phyloP scores from a whole-genome alignment of 2,329 filamentous ascomycete genomes.

The Ilyonectria destructans region DNA sequence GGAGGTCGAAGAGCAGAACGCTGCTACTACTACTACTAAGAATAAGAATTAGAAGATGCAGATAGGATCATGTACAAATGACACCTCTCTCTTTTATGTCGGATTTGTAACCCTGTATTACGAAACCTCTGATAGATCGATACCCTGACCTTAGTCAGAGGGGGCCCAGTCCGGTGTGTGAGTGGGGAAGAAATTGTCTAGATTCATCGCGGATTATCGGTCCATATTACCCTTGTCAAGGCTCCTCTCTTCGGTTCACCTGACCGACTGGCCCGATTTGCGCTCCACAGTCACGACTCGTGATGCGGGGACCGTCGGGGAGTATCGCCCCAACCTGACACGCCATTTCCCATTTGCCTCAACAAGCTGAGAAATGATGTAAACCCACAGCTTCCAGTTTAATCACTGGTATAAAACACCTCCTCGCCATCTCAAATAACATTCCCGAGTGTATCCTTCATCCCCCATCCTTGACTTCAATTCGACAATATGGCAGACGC shows the following conservation, averaged over 20 bases:
- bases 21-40: neutral
- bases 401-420: neutral
- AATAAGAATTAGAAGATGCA: too few relatives aligned
- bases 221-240: neutral
- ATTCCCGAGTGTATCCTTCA: neutral
- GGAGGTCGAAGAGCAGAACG: conserved; percentile 32
- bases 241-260: neutral
- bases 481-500: conserved; percentile 2
- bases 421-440: neutral
- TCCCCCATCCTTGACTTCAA: neutral
- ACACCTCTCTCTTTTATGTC: too few relatives aligned
- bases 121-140: too few relatives aligned
- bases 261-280: neutral
- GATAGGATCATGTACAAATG: too few relatives aligned
- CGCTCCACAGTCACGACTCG: conserved; percentile 1
- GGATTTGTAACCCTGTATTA: too few relatives aligned
- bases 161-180: too few relatives aligned
- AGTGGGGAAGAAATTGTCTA: too few relatives aligned
- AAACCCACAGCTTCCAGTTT: neutral
- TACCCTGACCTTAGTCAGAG: too few relatives aligned
- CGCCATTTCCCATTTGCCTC: conserved; percentile 3
- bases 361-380: neutral
- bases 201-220: too few relatives aligned
- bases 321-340: conserved; percentile 11
- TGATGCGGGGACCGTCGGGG: conserved; percentile 9